Percentiles rank a stretch among this genome's conserved stretches.
These are phyloP conservation scores for Trichosporon sp. DNA, from an alignment of 1,284 basidiomycete genomes.

Conservation along the genomic window DNA sequence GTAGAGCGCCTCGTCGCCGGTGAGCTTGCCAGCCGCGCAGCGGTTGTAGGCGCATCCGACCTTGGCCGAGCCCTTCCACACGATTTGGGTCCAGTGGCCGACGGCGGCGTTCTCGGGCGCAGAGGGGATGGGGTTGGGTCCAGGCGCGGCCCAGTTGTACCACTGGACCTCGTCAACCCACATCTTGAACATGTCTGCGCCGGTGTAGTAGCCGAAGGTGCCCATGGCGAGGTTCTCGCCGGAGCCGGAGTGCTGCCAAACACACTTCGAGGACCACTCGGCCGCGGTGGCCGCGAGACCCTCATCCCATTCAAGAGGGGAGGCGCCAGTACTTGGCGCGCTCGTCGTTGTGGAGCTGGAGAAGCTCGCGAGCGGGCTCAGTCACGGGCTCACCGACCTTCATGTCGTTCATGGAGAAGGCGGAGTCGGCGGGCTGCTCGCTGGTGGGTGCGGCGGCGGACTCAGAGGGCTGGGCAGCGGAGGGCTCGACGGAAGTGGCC, in stretches of 20 bases:
- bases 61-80: constrained; percentile 51
- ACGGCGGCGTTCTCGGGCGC: constrained; percentile 11
- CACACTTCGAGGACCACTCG: constrained; percentile 22
- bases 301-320: constrained; percentile 25
- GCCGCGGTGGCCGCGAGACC: constrained; percentile 23
- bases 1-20: constrained; percentile 26
- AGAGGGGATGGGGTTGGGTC: constrained; percentile 6
- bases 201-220: constrained; percentile 37
- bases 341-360: constrained; percentile 47
- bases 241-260: constrained; percentile 11
- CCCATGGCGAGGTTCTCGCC: constrained; percentile 39
- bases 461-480: constrained; percentile 28
- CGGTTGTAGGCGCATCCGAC: constrained; percentile 45
- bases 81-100: constrained; percentile 52
- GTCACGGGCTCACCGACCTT: constrained; percentile 22
- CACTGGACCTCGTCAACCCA: constrained; percentile 47
- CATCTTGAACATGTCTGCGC: constrained; percentile 37
- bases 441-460: constrained; percentile 15
- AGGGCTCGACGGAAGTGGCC: constrained; percentile 35
- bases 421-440: constrained; percentile 8
- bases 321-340: constrained; percentile 40
- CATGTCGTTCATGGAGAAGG: neutral
- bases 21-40: constrained; percentile 39
- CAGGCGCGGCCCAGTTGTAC: constrained; percentile 41
- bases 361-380: constrained; percentile 21